A percentile compares a stretch with the other conserved stretches of the same genome.
phyloP scores from a whole-genome alignment of 2,329 filamentous ascomycete genomes.

The Fusarium nanum region DNA sequence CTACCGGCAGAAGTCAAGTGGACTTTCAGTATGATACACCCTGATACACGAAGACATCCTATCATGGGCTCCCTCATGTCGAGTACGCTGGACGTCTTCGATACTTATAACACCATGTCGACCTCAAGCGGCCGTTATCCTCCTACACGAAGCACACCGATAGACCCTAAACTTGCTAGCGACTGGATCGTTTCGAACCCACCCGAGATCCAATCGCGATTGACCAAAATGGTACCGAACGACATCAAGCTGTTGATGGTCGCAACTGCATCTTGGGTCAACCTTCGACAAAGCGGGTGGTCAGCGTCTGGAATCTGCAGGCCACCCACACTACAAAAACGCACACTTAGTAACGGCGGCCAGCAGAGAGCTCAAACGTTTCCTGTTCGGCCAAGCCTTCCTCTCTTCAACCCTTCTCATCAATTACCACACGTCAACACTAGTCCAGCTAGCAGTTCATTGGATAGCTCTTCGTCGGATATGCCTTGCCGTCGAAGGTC shows the following conservation, averaged over 20 bases:
- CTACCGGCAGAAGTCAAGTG: conserved; percentile 65
- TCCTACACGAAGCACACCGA: conserved; percentile 54
- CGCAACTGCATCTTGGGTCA: conserved; percentile 54
- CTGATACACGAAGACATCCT: conserved; percentile 75
- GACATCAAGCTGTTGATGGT: conserved; percentile 54
- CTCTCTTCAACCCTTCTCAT: conserved; percentile 25
- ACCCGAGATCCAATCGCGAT: conserved; percentile 46
- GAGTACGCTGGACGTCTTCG: conserved; percentile 74
- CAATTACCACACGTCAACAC: conserved; percentile 29
- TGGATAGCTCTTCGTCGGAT: conserved; percentile 34
- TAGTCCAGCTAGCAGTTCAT: conserved; percentile 34
- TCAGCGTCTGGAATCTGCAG: conserved; percentile 49
- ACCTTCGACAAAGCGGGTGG: conserved; percentile 53
- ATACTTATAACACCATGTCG: conserved; percentile 71
- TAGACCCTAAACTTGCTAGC: conserved; percentile 38
- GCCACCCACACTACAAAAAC: conserved; percentile 43
- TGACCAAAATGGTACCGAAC: conserved; percentile 48
- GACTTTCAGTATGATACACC: conserved; percentile 81
- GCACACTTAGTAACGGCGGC: conserved; percentile 37
- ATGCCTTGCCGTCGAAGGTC: conserved; percentile 41
- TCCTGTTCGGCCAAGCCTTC: conserved; percentile 35
- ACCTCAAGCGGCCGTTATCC: conserved; percentile 61
- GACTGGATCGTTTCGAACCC: conserved; percentile 39
- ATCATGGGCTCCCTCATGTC: conserved; percentile 76
- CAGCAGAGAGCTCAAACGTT: conserved; percentile 39